A percentile compares a stretch with the other conserved stretches of the same genome.
phyloP scores from a whole-genome alignment of 306 rosid species.

The Acacia melanoxylon region DNA sequence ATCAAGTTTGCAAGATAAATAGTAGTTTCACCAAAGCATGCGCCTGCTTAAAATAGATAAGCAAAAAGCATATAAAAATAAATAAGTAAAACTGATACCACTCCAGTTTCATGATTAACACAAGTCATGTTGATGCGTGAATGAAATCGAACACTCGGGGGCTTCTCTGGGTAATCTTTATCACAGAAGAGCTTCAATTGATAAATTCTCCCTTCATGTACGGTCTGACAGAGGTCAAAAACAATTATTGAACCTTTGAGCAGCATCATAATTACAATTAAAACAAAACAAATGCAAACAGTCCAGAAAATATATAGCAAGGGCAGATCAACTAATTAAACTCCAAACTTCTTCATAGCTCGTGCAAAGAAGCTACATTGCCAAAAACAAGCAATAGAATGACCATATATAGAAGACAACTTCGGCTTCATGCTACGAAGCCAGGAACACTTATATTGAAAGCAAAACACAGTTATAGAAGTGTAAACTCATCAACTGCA shows the following conservation, averaged over 20 bases:
- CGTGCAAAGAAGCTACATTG: not conserved
- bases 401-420: not conserved
- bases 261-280: conserved; percentile 16
- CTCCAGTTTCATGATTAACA: conserved; percentile 98
- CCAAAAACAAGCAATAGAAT: not conserved
- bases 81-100: conserved; percentile 57
- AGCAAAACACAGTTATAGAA: conserved; percentile 4
- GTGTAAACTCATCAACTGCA: not conserved
- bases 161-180: conserved; percentile 99
- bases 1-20: conserved; percentile 4
- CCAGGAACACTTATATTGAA: not conserved
- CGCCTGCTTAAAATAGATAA: not conserved
- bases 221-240: conserved; percentile 55
- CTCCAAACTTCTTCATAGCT: conserved; percentile 4
- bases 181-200: conserved; percentile 98
- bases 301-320: not conserved
- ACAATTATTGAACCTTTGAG: conserved; percentile 28
- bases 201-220: conserved; percentile 98
- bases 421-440: not conserved
- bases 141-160: conserved; percentile 98
- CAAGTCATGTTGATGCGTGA: conserved; percentile 96
- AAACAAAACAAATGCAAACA: not conserved
- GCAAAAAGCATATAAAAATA: conserved; percentile 22
- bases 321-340: not conserved
- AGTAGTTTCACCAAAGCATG: not conserved